These are phyloP conservation scores for Calonectria honghensis DNA, from an alignment of 2,329 filamentous ascomycete species.

Conservation along the genomic window DNA sequence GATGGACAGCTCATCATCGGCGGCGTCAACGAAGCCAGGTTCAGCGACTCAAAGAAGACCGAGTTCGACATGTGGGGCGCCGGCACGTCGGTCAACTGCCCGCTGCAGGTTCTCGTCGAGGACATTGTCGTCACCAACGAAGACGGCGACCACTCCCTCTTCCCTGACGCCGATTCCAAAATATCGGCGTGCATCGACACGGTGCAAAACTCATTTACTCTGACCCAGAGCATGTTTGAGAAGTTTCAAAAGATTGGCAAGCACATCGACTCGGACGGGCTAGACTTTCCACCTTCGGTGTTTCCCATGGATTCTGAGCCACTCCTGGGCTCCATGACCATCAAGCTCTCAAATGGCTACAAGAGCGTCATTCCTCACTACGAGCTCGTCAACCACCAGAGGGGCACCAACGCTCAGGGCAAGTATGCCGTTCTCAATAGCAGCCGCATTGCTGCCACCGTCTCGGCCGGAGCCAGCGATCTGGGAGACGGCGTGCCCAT, in stretches of 20 bases:
- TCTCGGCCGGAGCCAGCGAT: conserved; percentile 21
- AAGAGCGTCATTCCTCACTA: conserved; percentile 32
- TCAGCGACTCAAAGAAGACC: conserved; percentile 9
- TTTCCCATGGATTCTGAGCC: conserved; percentile 2
- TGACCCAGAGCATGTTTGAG: conserved; percentile 36
- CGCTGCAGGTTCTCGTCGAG: conserved; percentile 31
- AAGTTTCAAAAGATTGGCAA: conserved; percentile 34
- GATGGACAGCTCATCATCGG: conserved; percentile 36
- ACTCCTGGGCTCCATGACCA: conserved; percentile 27
- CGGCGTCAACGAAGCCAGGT: conserved; percentile 36
- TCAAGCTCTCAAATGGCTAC: conserved; percentile 35
- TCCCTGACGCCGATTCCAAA: conserved; percentile 29
- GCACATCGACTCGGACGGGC: conserved; percentile 31
- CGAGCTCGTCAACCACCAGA: conserved; percentile 34
- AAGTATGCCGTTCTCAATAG: conserved; percentile 34
- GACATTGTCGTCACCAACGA: conserved; percentile 36
- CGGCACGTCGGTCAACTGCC: conserved; percentile 33
- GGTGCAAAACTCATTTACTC: conserved; percentile 36
- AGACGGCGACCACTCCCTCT: conserved; percentile 35
- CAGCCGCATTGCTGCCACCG: conserved; percentile 30
- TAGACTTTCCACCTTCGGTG: background rate
- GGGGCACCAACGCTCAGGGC: conserved; percentile 34
- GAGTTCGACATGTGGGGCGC: conserved; percentile 41
- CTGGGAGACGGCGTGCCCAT: conserved; percentile 32
- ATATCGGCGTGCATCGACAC: conserved; percentile 38